Base-by-base conservation (phyloP, 495 filamentous ascomycete species). In the Mytilinidion resinicola region DNA sequence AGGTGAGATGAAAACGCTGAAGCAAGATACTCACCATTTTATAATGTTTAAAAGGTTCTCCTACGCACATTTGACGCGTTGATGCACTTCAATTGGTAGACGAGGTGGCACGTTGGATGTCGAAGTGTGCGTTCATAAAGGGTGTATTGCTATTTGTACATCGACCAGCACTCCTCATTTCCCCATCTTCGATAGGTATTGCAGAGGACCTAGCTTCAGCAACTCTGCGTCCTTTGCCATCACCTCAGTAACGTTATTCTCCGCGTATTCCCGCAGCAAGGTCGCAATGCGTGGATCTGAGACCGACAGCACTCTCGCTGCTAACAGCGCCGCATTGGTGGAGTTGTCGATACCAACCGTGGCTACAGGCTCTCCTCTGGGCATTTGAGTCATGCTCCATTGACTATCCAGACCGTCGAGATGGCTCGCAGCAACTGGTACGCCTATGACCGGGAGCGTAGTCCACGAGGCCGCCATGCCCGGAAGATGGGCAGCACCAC, bases 311-410 rank as follows among this genome's bases (percentile, higher is more conserved):
- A 96, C 95, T 42, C 92, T 78, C 25, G 86, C 81, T n/a, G 93
- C 93, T 21, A 95, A 73, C 53, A 96, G 80, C 35, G 90, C 95
- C 2, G 91, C 95, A 73, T 96, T 97, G 51, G 87, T 87, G 55
- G 84, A 86, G 74, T 98, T 96, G 72, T 95, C 91, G 72, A 96
- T 95, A 11, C 86, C 89, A 11, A 97, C 88, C 3, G 90, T 92
- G 19, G 90, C 89, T 52, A 90, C 87, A 36, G 91, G 91, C 52
- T 68, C 66, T 4, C 73, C 73, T 15, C 63, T 57, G 43, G 92
- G 93, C 95, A 98, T 96, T 72, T 96, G 91, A 9, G 91, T 87
- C 67, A 96, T 96, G 62, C 86, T 91, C 63, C 89, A 80, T 64
- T 97, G 70, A 67, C 88, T 92, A 69, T 98, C 95, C 56, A 92